phyloP scores from a whole-genome alignment of 257 asterid genomes.

The Rehmannia glutinosa region DNA sequence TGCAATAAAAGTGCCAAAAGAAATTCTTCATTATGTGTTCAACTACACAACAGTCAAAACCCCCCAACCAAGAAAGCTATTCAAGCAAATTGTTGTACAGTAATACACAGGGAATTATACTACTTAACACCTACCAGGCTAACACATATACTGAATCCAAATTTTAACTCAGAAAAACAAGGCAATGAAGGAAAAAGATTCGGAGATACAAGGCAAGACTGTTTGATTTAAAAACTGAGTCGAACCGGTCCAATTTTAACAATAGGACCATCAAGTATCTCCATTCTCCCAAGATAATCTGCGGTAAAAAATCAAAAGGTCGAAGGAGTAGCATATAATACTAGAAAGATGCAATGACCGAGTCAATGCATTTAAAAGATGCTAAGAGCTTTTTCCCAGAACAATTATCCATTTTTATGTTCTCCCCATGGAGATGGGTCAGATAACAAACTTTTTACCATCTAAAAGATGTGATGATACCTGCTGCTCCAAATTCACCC shows the following conservation, averaged over 20 bases:
- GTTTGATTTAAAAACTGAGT: constrained; percentile 4
- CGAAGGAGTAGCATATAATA: background rate
- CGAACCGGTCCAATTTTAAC: background rate
- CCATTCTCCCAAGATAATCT: background rate
- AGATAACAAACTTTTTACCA: constrained; percentile 12
- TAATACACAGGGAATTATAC: background rate
- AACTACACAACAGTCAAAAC: background rate
- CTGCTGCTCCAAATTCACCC: constrained; percentile 60
- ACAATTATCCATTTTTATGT: background rate
- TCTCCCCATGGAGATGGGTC: background rate
- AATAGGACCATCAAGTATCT: constrained; percentile 7
- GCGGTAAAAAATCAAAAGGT: background rate
- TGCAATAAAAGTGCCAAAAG: background rate
- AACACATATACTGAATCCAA: no score
- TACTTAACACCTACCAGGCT: background rate
- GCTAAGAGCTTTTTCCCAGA: background rate
- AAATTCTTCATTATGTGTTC: background rate
- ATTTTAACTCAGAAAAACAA: background rate
- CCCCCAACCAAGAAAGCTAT: background rate
- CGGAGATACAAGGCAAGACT: background rate
- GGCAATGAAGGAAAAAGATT: background rate
- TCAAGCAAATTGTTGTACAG: background rate
- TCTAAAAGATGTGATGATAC: constrained; percentile 33
- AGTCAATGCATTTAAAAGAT: background rate
- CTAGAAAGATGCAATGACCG: constrained; percentile 10